phyloP scores from a whole-genome alignment of 1,284 basidiomycete genomes.

The Pulchroboletus neoregius region DNA sequence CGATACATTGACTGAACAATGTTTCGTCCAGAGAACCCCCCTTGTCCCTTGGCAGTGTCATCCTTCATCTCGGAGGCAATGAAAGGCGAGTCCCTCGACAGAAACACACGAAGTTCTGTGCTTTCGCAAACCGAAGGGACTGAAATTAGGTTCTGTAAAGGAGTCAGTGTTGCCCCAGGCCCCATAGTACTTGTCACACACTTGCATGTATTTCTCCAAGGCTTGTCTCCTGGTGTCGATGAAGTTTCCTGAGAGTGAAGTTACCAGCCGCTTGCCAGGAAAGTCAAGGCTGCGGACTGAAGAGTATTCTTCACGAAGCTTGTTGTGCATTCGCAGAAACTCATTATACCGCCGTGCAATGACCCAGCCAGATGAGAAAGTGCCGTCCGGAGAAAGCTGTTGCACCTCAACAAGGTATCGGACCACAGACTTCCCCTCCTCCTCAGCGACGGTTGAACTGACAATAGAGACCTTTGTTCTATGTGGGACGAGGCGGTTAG shows the following conservation, averaged over 20 bases:
- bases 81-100: slow-evolving; percentile 83
- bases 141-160: slow-evolving; percentile 61
- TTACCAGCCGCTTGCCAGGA: slow-evolving; percentile 87
- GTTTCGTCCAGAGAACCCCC: slow-evolving; percentile 61
- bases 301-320: slow-evolving; percentile 70
- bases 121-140: slow-evolving; percentile 79
- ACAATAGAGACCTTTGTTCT: slow-evolving; percentile 78
- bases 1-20: slow-evolving; percentile 83
- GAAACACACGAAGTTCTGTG: slow-evolving; percentile 78
- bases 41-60: slow-evolving; percentile 37
- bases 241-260: slow-evolving; percentile 75
- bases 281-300: slow-evolving; percentile 75
- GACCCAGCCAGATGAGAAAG: slow-evolving; percentile 82
- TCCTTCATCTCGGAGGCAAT: slow-evolving; percentile 51
- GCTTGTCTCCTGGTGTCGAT: slow-evolving; percentile 77
- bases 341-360: slow-evolving; percentile 92
- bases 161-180: slow-evolving; percentile 3
- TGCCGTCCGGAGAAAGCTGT: slow-evolving; percentile 75
- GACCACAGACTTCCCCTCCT: slow-evolving; percentile 85
- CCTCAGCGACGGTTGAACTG: slow-evolving; percentile 71
- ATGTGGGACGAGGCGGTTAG: slow-evolving; percentile 77
- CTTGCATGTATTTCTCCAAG: slow-evolving; percentile 89
- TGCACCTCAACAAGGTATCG: slow-evolving; percentile 91
- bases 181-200: slow-evolving; percentile 33
- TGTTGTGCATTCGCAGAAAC: slow-evolving; percentile 85